These are phyloP conservation scores for Suhomyces kilbournensis DNA, from an alignment of 805 yeast species.

Conservation along the genomic window DNA sequence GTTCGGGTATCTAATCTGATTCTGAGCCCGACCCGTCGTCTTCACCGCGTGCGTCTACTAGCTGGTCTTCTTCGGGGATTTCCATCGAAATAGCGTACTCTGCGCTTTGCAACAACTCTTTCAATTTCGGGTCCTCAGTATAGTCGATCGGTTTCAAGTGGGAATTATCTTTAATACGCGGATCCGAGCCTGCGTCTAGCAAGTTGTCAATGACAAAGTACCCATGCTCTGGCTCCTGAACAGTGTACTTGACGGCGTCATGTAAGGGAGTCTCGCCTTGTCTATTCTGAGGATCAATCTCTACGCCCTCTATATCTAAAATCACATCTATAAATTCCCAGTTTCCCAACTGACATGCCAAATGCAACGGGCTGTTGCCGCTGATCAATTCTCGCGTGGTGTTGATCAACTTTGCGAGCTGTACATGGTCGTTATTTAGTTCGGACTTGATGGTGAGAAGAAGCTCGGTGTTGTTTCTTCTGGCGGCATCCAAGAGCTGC, in stretches of 20 bases:
- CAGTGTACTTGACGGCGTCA: slow-evolving; percentile 72
- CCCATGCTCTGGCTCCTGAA: slow-evolving; percentile 84
- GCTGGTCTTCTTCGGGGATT: slow-evolving; percentile 27
- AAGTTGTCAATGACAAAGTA: slow-evolving; percentile 72
- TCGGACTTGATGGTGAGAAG: slow-evolving; percentile 53
- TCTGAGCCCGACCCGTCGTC: slow-evolving; percentile 35
- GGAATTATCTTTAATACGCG: slow-evolving; percentile 42
- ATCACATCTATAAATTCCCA: slow-evolving; percentile 81
- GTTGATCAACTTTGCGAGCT: slow-evolving; percentile 56
- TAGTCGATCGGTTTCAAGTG: slow-evolving; percentile 77
- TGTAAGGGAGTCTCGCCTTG: slow-evolving; percentile 91
- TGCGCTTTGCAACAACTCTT: slow-evolving; percentile 71
- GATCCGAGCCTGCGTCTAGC: slow-evolving; percentile 89
- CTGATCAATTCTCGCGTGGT: slow-evolving; percentile 62
- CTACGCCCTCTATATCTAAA: slow-evolving; percentile 86
- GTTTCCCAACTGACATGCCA: slow-evolving; percentile 78
- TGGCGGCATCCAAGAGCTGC: slow-evolving; percentile 80
- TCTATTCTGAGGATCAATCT: slow-evolving; percentile 75
- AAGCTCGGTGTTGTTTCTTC: slow-evolving; percentile 83
- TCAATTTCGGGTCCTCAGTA: slow-evolving; percentile 56
- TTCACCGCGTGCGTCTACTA: slow-evolving; percentile 24
- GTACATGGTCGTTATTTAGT: slow-evolving; percentile 35
- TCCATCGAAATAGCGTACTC: slow-evolving; percentile 63
- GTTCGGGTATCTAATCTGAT: slow-evolving; percentile 17
- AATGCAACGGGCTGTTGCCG: slow-evolving; percentile 77